Percentiles rank a stretch among this genome's conserved stretches.
Conservation (phyloP, 306 rosid genomes). For the Chamaecrista fasciculata region DNA sequence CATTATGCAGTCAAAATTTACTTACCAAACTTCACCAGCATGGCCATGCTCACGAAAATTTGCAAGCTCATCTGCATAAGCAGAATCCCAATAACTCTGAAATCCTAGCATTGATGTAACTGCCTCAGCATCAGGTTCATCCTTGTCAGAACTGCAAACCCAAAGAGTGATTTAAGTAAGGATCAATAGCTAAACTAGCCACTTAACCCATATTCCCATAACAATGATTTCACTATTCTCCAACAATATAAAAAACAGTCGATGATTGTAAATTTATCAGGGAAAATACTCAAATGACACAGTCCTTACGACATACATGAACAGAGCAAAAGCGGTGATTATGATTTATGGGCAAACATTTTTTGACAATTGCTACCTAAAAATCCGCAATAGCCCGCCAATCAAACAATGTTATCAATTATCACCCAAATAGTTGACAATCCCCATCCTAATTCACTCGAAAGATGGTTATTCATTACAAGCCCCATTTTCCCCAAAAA, state of each 20-base stretch:
- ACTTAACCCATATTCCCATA: constrained; percentile 6
- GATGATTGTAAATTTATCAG: not conserved
- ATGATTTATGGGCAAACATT: constrained; percentile 19
- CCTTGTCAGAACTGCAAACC: constrained; percentile 90
- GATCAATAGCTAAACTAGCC: constrained; percentile 5
- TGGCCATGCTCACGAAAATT: constrained; percentile 94
- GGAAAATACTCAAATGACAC: not conserved
- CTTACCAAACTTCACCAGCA: constrained; percentile 93
- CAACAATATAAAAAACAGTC: not conserved
- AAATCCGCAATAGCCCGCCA: not conserved
- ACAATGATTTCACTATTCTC: not conserved
- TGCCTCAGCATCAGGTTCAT: constrained; percentile 87
- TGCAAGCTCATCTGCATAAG: constrained; percentile 76
- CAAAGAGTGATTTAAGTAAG: constrained; percentile 15
- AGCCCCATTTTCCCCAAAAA: not conserved
- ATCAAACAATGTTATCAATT: constrained; percentile 9
- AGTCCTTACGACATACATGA: not conserved
- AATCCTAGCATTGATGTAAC: constrained; percentile 83
- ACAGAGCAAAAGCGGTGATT: not conserved
- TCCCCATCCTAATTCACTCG: constrained; percentile 4
- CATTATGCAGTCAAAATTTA: constrained; percentile 1
- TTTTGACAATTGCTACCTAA: not conserved
- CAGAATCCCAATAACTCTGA: constrained; percentile 95
- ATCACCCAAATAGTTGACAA: not conserved
- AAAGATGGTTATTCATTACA: not conserved